Base-by-base conservation (phyloP, 164 flowering plant genomes). In the Buxus sempervirens region DNA sequence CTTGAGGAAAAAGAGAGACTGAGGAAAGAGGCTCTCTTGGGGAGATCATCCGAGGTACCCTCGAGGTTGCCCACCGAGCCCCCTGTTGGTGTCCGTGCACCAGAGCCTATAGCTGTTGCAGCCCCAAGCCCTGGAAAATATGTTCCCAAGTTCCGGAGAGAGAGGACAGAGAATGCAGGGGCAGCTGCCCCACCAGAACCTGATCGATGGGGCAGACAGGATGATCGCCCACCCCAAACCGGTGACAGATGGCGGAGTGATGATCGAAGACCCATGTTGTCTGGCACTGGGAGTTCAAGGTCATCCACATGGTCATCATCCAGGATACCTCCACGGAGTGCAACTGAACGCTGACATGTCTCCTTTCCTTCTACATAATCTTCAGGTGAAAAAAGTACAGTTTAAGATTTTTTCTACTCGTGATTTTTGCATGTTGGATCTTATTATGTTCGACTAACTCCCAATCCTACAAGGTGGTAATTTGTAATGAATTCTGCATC, bases 1-100 rank as follows among this genome's bases (percentile, higher is more conserved):
- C 38, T 82, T 21, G 97, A 93, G 62, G 96, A 91, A 66, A 91
- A 83, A 51, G 90, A 80, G 38, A 82, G 81, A 73, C 64, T 68
- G 70, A 73, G 84, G 72, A 84, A 70, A 66, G 93, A 88, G 65
- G 76, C 83, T 54, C 69, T 80, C 2, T 62, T 88, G 53, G 84
- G 86, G 16, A 84, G 78, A 58, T 19, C 83, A 10, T 5, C 70
- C 14, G 90, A 82, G 13, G 68, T 61, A 21, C 73, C 77, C 2
- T 9, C 83, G 6, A 72, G 67, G 58, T n/a, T n/a, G n/a, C 68
- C 80, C 45, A 26, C 67, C 62, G 86, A 79, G 25, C 63, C 67
- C 51, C 70, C 81, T 62, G 28, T 67, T 41, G 78, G 65, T 28
- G 64, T 78, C 14, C 75, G 71, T 16, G 71, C 84, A 20, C 13